These are phyloP conservation scores for Dipteronia sinensis DNA, from an alignment of 345 rosid species.

Conservation along the genomic window DNA sequence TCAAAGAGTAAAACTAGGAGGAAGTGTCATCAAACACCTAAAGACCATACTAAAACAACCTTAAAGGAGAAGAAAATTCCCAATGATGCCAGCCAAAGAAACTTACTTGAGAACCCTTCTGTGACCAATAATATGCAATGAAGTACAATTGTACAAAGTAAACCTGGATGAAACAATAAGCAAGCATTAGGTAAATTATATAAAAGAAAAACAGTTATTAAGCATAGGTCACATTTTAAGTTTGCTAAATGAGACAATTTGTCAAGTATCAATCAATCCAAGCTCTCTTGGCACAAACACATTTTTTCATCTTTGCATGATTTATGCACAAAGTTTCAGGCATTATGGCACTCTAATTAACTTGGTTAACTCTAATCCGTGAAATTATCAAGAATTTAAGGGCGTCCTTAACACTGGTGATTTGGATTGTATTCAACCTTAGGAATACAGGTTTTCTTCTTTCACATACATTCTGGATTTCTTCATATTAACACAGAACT, in stretches of 20 bases:
- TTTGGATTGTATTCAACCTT: background rate
- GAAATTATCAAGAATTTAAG: background rate
- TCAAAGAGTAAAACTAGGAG: background rate
- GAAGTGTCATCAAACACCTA: background rate
- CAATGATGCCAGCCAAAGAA: conserved; percentile 20
- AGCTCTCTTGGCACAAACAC: too few relatives aligned
- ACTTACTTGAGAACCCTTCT: conserved; percentile 85
- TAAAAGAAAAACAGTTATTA: background rate
- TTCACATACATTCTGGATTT: background rate
- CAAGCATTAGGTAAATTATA: conserved; percentile 14
- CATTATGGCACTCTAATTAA: background rate
- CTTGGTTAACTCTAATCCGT: background rate
- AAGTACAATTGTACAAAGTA: conserved; percentile 54
- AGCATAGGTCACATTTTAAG: conserved; percentile 8
- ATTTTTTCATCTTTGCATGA: background rate
- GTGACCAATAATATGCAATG: conserved; percentile 74
- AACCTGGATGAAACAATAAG: conserved; percentile 55
- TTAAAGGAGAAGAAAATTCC: conserved; percentile 1
- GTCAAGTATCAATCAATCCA: too few relatives aligned
- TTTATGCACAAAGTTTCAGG: background rate
- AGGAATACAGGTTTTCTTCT: background rate
- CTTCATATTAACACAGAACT: background rate
- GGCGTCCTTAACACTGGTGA: background rate
- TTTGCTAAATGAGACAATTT: background rate
- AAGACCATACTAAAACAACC: background rate